These are phyloP conservation scores for Malassezia yamatoensis DNA, from an alignment of 1,284 basidiomycete species.

Conservation along the genomic window DNA sequence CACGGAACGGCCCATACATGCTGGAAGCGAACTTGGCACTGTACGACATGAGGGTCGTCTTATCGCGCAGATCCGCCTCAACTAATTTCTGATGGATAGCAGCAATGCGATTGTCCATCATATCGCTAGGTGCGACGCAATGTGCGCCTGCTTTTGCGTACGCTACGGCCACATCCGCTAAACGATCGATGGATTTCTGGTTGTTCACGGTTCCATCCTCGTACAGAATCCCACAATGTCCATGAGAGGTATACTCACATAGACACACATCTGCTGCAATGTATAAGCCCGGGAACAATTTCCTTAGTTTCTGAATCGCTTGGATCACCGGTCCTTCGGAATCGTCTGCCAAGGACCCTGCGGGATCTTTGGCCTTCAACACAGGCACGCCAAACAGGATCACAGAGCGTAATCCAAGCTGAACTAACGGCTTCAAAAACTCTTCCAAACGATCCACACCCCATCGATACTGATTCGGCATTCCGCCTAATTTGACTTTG, in stretches of 20 bases:
- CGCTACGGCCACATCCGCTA: constrained; percentile 80
- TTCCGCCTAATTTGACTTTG: constrained; percentile 23
- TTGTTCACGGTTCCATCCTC: constrained; percentile 60
- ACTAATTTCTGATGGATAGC: constrained; percentile 80
- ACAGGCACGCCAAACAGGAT: constrained; percentile 90
- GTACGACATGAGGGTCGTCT: constrained; percentile 78
- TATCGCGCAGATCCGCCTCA: constrained; percentile 65
- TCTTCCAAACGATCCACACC: constrained; percentile 80
- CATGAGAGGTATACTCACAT: constrained; percentile 99
- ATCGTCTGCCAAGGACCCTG: constrained; percentile 82
- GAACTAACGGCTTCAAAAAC: constrained; percentile 75
- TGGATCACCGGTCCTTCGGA: constrained; percentile 80
- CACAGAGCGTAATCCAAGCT: constrained; percentile 80
- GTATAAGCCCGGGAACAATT: constrained; percentile 60
- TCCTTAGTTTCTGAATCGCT: constrained; percentile 67
- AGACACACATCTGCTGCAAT: constrained; percentile 92
- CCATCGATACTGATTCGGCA: constrained; percentile 56
- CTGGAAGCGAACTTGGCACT: constrained; percentile 96
- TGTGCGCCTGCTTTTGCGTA: constrained; percentile 92
- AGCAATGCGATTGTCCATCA: constrained; percentile 95
- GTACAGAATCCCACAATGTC: constrained; percentile 81
- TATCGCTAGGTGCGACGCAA: constrained; percentile 96
- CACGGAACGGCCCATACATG: constrained; percentile 95
- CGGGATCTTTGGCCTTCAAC: constrained; percentile 60
- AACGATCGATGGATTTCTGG: constrained; percentile 57